Conservation (phyloP, 2,329 filamentous ascomycete species). For the Fusarium luffae region DNA sequence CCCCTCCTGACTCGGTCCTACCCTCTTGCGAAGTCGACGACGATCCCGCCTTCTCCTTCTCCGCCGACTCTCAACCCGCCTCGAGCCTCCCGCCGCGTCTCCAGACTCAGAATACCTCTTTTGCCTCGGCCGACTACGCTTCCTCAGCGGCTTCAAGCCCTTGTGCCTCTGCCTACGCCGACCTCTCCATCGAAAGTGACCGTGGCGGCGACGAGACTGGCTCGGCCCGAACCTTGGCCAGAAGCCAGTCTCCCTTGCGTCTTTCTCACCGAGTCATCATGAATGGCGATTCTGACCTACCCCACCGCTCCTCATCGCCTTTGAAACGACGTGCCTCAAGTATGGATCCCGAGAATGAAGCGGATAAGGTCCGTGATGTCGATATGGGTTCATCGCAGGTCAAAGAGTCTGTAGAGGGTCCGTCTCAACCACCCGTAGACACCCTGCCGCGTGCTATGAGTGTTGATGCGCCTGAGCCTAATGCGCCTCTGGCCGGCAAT, state of each 20-base stretch:
- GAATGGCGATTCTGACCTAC: conserved; percentile 67
- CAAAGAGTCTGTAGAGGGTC: conserved; percentile 27
- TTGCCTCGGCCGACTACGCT: conserved; percentile 61
- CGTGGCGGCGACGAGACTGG: conserved; percentile 60
- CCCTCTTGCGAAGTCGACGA: conserved; percentile 65
- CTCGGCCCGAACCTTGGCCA: conserved; percentile 52
- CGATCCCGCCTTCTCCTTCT: conserved; percentile 64
- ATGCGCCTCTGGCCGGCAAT: conserved; percentile 33
- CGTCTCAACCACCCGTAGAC: conserved; percentile 25
- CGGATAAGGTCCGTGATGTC: conserved; percentile 57
- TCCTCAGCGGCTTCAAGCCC: conserved; percentile 69
- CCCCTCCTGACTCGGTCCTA: conserved; percentile 59
- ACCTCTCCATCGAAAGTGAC: conserved; percentile 67
- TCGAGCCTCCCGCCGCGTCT: conserved; percentile 65
- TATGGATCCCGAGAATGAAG: conserved; percentile 64
- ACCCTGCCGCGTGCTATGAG: conserved; percentile 55
- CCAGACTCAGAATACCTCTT: conserved; percentile 57
- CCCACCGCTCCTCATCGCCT: conserved; percentile 72
- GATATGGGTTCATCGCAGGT: conserved; percentile 55
- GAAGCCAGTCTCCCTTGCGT: conserved; percentile 65
- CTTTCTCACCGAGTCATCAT: conserved; percentile 66
- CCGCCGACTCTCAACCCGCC: conserved; percentile 58
- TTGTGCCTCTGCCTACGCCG: conserved; percentile 64
- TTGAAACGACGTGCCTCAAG: conserved; percentile 72
- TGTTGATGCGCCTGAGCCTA: conserved; percentile 52